Evolutionary conservation across 805 yeast species (phyloP).

Genomic region (Myxozyma geophila): DNA sequence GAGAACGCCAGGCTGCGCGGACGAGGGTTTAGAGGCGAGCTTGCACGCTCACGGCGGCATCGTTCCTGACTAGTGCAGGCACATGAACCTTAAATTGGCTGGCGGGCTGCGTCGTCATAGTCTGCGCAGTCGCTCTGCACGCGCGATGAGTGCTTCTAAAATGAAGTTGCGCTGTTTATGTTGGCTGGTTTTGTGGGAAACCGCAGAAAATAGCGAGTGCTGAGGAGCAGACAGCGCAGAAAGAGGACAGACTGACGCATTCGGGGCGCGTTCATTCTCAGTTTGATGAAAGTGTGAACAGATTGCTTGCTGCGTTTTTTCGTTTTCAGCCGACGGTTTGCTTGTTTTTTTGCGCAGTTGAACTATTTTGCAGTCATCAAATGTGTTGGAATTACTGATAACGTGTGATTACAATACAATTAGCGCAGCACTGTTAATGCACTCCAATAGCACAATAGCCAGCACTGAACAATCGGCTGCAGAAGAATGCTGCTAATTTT

Average conservation of each 20-base stretch:
- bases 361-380: too few species aligned
- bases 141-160: not conserved
- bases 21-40: not conserved
- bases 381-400: too few species aligned
- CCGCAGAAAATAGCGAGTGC: not conserved
- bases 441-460: not conserved
- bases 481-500: too few species aligned
- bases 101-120: not conserved
- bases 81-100: not conserved
- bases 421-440: not conserved
- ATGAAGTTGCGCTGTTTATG: not conserved
- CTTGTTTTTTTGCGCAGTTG: too few species aligned
- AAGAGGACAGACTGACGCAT: too few species aligned
- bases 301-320: too few species aligned
- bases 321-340: too few species aligned
- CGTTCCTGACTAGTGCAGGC: constrained; percentile 28
- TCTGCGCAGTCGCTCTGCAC: not conserved
- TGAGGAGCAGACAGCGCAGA: not conserved
- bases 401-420: too few species aligned
- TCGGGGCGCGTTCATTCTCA: too few species aligned
- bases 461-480: too few species aligned
- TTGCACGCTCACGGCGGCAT: not conserved
- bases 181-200: not conserved
- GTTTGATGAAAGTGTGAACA: too few species aligned
- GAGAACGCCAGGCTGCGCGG: not conserved